A percentile compares a stretch with the other conserved stretches of the same genome.
These are phyloP conservation scores for Ormosia emarginata DNA, from an alignment of 306 rosid species.

Conservation along the genomic window DNA sequence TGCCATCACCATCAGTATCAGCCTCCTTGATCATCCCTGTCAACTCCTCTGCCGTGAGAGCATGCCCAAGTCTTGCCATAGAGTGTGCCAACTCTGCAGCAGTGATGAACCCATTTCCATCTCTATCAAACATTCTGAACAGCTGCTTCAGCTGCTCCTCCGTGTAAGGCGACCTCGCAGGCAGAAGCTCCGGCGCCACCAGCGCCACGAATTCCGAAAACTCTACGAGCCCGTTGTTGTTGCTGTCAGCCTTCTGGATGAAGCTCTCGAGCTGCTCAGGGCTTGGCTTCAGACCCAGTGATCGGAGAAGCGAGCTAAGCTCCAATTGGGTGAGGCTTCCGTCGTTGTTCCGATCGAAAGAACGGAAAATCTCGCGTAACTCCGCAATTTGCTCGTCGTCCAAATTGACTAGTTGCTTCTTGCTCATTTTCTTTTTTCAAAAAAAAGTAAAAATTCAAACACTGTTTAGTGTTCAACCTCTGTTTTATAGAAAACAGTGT, in stretches of 20 bases:
- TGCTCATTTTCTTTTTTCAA: conserved; percentile 38
- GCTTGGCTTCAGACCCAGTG: conserved; percentile 82
- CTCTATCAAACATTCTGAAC: conserved; percentile 75
- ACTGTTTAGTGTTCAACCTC: neutral
- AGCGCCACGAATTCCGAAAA: conserved; percentile 76
- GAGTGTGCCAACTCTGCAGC: conserved; percentile 94
- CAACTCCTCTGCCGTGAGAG: conserved; percentile 77
- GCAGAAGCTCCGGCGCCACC: conserved; percentile 73
- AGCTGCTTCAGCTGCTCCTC: conserved; percentile 67
- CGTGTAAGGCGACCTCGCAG: conserved; percentile 79
- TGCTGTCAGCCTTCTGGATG: conserved; percentile 71
- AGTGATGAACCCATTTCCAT: conserved; percentile 84
- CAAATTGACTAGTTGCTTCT: conserved; percentile 52
- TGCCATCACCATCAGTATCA: conserved; percentile 83
- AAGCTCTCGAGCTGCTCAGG: conserved; percentile 70
- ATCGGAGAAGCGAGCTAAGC: conserved; percentile 75
- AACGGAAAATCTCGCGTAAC: conserved; percentile 72
- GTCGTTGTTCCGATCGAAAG: conserved; percentile 87
- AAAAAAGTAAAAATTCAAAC: no score
- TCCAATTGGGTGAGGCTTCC: conserved; percentile 87
- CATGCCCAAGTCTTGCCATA: conserved; percentile 87
- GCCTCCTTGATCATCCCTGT: conserved; percentile 93
- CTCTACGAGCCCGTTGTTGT: conserved; percentile 75
- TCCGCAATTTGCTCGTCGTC: conserved; percentile 86
- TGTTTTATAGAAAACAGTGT: neutral